Percentiles rank a stretch among this genome's conserved stretches.
These are phyloP conservation scores for Bryum argenteum DNA, from an alignment of 225 moss, liverwort and hornwort genomes.

Conservation along the genomic window DNA sequence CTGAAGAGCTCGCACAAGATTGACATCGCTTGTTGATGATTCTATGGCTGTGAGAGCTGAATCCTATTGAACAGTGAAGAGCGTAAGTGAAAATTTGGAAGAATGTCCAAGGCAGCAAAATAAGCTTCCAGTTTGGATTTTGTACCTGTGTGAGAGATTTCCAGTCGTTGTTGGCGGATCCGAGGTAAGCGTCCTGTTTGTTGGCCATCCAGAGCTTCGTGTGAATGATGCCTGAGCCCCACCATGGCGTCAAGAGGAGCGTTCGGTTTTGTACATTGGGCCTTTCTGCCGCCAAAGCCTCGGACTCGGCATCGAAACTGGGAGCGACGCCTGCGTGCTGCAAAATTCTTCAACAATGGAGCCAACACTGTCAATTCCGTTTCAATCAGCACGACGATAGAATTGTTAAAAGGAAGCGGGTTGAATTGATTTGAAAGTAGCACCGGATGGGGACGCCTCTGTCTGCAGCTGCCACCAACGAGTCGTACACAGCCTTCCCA, in stretches of 20 bases:
- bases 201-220: constrained; percentile 72
- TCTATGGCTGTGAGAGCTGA: not conserved
- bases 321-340: constrained; percentile 62
- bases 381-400: not conserved
- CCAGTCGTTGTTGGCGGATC: constrained; percentile 86
- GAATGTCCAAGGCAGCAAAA: not conserved
- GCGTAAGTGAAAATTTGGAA: not conserved
- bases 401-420: not conserved
- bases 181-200: constrained; percentile 63
- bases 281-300: constrained; percentile 59
- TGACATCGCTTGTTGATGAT: constrained; percentile 1
- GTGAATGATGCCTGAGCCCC: constrained; percentile 67
- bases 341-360: constrained; percentile 42
- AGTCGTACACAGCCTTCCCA: constrained; percentile 52
- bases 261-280: constrained; percentile 62
- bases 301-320: constrained; percentile 52
- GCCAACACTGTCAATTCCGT: not conserved
- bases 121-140: not conserved
- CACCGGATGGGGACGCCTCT: constrained; percentile 63
- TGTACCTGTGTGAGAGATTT: constrained; percentile 75
- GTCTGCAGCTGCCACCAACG: constrained; percentile 56
- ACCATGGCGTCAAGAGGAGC: constrained; percentile 57
- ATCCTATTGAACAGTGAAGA: too few species aligned
- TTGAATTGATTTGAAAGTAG: not conserved
- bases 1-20: too few species aligned